phyloP scores from a whole-genome alignment of 768 basidiomycete genomes.

The Amylocystis lapponica region DNA sequence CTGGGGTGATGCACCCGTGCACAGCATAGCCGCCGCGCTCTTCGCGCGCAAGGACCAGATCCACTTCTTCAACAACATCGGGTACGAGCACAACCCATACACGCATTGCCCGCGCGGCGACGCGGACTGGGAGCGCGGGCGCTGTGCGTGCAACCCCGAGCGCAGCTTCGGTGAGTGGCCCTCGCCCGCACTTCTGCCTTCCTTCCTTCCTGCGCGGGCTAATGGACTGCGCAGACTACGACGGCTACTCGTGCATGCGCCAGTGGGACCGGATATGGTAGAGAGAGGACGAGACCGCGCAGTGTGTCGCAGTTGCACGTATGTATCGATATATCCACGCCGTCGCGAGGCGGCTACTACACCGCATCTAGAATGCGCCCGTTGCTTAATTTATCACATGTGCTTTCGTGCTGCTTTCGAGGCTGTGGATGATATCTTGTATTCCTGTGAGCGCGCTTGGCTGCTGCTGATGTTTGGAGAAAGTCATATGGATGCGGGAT shows the following conservation, averaged over 20 bases:
- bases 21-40: slow-evolving; percentile 44
- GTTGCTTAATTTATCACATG: too few relatives aligned
- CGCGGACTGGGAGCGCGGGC: slow-evolving; percentile 33
- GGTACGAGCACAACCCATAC: slow-evolving; percentile 51
- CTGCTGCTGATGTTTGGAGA: too few relatives aligned
- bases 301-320: too few relatives aligned
- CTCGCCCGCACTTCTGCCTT: background rate
- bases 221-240: slow-evolving; percentile 37
- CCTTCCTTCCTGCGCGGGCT: background rate
- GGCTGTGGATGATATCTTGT: too few relatives aligned
- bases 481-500: too few relatives aligned
- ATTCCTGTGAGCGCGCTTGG: too few relatives aligned
- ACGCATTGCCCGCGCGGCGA: slow-evolving; percentile 42
- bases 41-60: slow-evolving; percentile 51
- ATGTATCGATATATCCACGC: too few relatives aligned
- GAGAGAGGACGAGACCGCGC: too few relatives aligned
- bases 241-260: slow-evolving; percentile 51
- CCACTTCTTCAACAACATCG: slow-evolving; percentile 74
- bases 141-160: slow-evolving; percentile 43
- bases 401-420: too few relatives aligned
- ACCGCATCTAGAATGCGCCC: too few relatives aligned
- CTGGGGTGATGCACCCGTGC: slow-evolving; percentile 43
- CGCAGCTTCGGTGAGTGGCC: slow-evolving; percentile 52
- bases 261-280: slow-evolving; percentile 40
- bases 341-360: too few relatives aligned